These are phyloP conservation scores for Exophiala sideris DNA, from an alignment of 2,329 filamentous ascomycete species.

Conservation along the genomic window DNA sequence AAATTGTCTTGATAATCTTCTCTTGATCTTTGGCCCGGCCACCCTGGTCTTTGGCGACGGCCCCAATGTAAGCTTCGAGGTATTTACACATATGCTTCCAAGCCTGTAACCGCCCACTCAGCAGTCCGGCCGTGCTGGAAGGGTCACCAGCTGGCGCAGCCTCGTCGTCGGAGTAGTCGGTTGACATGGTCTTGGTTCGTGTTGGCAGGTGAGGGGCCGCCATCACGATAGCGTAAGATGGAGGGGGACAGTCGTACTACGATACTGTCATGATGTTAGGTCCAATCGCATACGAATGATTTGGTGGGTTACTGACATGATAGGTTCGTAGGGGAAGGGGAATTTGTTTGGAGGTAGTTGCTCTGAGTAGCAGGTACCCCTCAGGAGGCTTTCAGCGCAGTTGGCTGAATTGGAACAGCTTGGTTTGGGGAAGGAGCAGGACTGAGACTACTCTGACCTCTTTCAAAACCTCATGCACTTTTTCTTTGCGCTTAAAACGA, in stretches of 20 bases:
- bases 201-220: constrained; percentile 16
- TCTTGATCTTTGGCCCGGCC: constrained; percentile 91
- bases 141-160: constrained; percentile 59
- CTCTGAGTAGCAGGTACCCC: no score
- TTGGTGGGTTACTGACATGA: not conserved
- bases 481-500: no score
- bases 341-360: no score
- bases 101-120: constrained; percentile 82
- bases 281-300: not conserved
- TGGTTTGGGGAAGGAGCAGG: not conserved
- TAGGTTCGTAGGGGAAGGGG: not conserved
- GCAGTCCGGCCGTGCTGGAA: constrained; percentile 70
- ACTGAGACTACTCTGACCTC: not conserved
- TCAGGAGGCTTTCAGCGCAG: no score
- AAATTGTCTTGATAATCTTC: constrained; percentile 87
- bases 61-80: constrained; percentile 82
- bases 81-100: constrained; percentile 95
- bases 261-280: constrained; percentile 19
- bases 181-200: constrained; percentile 18
- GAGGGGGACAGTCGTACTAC: constrained; percentile 21
- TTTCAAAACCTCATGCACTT: not conserved
- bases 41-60: constrained; percentile 82
- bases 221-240: constrained; percentile 17
- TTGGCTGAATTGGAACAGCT: no score
- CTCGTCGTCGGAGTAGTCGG: constrained; percentile 50